Evolutionary conservation across 1,284 basidiomycete genomes (phyloP), one percentile per base, ranked within the genome.

Genomic region (Ganoderma lucidum): DNA sequence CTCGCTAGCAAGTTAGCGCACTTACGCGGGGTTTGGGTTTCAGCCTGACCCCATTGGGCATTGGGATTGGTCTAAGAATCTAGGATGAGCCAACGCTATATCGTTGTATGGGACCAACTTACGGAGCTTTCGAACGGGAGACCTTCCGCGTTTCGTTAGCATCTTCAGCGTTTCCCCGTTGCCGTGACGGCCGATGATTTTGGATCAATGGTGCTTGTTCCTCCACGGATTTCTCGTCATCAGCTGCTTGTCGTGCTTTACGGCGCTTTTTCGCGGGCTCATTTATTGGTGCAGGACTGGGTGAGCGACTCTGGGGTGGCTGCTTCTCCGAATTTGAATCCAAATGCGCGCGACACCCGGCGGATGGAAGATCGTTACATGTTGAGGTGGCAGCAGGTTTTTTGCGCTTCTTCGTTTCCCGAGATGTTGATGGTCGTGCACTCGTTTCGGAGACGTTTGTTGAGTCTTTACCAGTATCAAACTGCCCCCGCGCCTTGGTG

Each of bases 21-120:
- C 75, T 67, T 39, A 75, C 75, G 44, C 71, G 72, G 3, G 75
- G 75, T 45, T 76, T 75, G 1, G 71, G 73, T 55, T 74, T 73
- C 39, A 73, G 63, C 45, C 65, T 65, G 30, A 70, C 59, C 28
- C 72, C 72, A 41, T 72, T 66, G 15, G 71, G 66, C 41, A 65
- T 59, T n/a, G 68, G 62, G 48, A 66, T 35, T 14, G 64, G 58
- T 44, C 70, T 68, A 59, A 32, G 10, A 28, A 28, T 9, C 23
- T 58, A 2, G 37, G 12, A 44, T 42, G n/a, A 58, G 63, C 39
- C 35, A 41, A 42, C 28, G 8, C n/a, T 8, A 28, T 19, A 12
- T 28, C 14, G 14, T 30, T 4, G 2, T n/a, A 17, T 6, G 28
- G 39, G 39, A 42, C 6, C n/a, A 0, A 69, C 70, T 55, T 59